These are phyloP conservation scores for Neobulgaria alba DNA, from an alignment of 2,329 filamentous ascomycete genomes.

Conservation along the genomic window DNA sequence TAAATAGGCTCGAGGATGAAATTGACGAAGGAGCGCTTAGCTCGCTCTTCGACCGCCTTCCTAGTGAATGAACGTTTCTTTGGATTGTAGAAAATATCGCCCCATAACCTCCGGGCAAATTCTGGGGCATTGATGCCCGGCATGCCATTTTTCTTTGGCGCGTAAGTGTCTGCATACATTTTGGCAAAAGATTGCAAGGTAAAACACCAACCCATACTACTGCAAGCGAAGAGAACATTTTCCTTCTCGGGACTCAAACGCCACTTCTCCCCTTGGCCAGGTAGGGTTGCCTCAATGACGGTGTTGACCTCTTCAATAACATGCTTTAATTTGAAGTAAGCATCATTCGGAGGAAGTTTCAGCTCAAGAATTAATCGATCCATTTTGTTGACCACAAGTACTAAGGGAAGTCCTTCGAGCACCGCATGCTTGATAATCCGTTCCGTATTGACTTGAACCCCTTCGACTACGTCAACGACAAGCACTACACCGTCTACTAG, in stretches of 20 bases:
- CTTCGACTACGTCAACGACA: conserved; percentile 93
- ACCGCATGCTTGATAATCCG: conserved; percentile 96
- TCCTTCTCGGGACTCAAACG: conserved; percentile 92
- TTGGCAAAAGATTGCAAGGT: conserved; percentile 88
- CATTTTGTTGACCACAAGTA: conserved; percentile 93
- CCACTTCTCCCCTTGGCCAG: conserved; percentile 68
- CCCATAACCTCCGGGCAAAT: conserved; percentile 83
- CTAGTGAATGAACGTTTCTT: conserved; percentile 83
- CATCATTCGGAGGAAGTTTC: conserved; percentile 87
- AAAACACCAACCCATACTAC: conserved; percentile 93
- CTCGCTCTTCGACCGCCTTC: conserved; percentile 71
- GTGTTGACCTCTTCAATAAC: conserved; percentile 99
- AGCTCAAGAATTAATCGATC: conserved; percentile 90
- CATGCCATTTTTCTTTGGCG: conserved; percentile 19
- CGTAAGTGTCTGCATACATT: conserved; percentile 89
- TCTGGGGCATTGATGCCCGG: conserved; percentile 70
- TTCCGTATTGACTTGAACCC: conserved; percentile 97
- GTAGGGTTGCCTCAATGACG: conserved; percentile 79
- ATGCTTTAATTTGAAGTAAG: conserved; percentile 98
- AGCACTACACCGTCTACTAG: conserved; percentile 87
- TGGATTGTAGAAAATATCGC: conserved; percentile 94
- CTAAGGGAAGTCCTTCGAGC: conserved; percentile 79
- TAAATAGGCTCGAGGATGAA: conserved; percentile 96
- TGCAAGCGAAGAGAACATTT: conserved; percentile 95
- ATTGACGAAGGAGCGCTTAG: conserved; percentile 83